Evolutionary conservation across 352 stramenopile genomes (phyloP).

Genomic region (Aphanomyces euteiches): DNA sequence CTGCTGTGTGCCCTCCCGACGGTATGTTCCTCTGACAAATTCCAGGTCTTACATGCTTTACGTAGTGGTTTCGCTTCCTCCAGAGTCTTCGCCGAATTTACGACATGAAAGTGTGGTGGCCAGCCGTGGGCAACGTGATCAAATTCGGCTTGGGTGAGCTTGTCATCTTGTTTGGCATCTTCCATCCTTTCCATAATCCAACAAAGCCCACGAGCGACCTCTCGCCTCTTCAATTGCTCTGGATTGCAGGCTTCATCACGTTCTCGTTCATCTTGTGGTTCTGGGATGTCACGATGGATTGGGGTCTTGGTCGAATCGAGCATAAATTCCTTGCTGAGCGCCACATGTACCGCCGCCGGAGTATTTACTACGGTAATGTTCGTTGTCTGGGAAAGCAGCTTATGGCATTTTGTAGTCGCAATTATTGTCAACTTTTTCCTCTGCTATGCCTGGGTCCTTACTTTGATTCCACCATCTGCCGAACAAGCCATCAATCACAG

Average conservation of each 20-base stretch:
- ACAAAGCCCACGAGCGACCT: slow-evolving; percentile 20
- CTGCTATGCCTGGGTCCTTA: slow-evolving; percentile 77
- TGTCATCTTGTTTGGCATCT: slow-evolving; percentile 79
- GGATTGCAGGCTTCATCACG: slow-evolving; percentile 74
- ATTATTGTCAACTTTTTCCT: slow-evolving; percentile 79
- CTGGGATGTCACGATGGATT: slow-evolving; percentile 87
- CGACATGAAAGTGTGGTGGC: slow-evolving; percentile 93
- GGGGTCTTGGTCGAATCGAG: slow-evolving; percentile 73
- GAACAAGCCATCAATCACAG: slow-evolving; percentile 35
- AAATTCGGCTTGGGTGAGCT: slow-evolving; percentile 92
- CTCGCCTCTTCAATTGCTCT: slow-evolving; percentile 44
- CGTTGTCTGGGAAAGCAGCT: no score
- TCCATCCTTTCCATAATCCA: slow-evolving; percentile 70
- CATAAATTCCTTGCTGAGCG: slow-evolving; percentile 72
- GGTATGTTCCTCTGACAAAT: slow-evolving; percentile 25
- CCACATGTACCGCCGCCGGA: slow-evolving; percentile 80
- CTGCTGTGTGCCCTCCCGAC: slow-evolving; percentile 93
- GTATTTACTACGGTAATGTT: slow-evolving; percentile 56
- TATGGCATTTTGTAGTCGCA: slow-evolving; percentile 33
- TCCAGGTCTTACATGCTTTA: background rate
- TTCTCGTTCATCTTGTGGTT: slow-evolving; percentile 79
- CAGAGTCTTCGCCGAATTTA: slow-evolving; percentile 94
- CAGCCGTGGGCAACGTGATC: slow-evolving; percentile 93
- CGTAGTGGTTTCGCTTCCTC: slow-evolving; percentile 92
- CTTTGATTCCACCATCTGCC: slow-evolving; percentile 66